Evolutionary conservation across 176 grass and related monocot species (phyloP).

Genomic region (Tillandsia fasciculata): DNA sequence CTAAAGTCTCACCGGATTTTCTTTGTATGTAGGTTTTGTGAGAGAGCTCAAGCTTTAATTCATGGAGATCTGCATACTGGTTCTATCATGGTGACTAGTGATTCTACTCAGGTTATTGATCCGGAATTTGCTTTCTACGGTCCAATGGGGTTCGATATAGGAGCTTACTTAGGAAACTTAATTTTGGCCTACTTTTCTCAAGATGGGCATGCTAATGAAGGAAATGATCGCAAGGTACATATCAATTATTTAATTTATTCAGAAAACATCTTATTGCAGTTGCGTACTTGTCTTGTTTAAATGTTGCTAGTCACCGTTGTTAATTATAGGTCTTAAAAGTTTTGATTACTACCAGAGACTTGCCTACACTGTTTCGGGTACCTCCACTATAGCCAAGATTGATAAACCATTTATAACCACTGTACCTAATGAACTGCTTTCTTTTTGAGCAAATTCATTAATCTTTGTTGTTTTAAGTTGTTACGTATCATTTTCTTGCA

Average conservation of each 20-base stretch:
- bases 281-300: neutral
- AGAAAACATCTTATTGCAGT: neutral
- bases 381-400: no score
- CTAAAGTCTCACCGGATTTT: neutral
- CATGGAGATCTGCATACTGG: conserved; percentile 94
- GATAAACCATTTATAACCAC: no score
- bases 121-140: conserved; percentile 89
- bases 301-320: no score
- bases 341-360: no score
- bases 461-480: no score
- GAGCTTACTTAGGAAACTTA: conserved; percentile 91
- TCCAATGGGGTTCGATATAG: conserved; percentile 88
- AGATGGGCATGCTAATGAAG: conserved; percentile 70
- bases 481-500: no score
- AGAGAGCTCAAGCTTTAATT: conserved; percentile 89
- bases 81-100: conserved; percentile 76
- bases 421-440: no score
- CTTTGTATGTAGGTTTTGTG: conserved; percentile 59
- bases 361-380: no score
- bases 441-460: no score
- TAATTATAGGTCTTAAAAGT: no score
- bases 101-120: conserved; percentile 93
- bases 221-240: conserved; percentile 64
- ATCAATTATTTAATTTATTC: neutral
- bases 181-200: conserved; percentile 86